These are phyloP conservation scores for Pseudogymnoascus sp. DNA, from an alignment of 2,329 filamentous ascomycete species.

Conservation along the genomic window DNA sequence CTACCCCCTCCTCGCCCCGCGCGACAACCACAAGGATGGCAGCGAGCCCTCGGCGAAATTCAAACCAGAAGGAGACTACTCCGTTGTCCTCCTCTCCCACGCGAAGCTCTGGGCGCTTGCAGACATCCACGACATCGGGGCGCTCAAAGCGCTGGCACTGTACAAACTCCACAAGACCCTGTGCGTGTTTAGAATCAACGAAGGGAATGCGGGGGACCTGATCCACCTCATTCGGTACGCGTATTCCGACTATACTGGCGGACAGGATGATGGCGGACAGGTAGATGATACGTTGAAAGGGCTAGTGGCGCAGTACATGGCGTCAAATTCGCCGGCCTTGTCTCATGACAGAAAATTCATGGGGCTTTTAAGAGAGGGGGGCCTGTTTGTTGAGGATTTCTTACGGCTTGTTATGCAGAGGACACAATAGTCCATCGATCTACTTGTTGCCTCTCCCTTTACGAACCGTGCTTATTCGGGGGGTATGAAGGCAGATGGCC, in stretches of 20 bases:
- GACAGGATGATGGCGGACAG: not conserved
- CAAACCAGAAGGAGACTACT: slow-evolving; percentile 12
- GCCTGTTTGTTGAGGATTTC: slow-evolving; percentile 18
- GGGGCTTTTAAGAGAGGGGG: slow-evolving; percentile 16
- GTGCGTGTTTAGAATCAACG: slow-evolving; percentile 12
- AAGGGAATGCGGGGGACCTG: slow-evolving; percentile 14
- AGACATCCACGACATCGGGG: slow-evolving; percentile 12
- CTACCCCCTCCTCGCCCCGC: slow-evolving; percentile 5
- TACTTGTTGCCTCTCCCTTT: not conserved
- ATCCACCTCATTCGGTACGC: slow-evolving; percentile 13
- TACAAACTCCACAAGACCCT: slow-evolving; percentile 19
- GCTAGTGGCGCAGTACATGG: slow-evolving; percentile 17
- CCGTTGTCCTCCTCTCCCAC: slow-evolving; percentile 13
- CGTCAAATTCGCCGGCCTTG: slow-evolving; percentile 11
- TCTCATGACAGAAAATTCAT: slow-evolving; percentile 14
- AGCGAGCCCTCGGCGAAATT: slow-evolving; percentile 14
- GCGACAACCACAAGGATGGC: slow-evolving; percentile 10
- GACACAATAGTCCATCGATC: not conserved
- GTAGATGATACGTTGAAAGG: slow-evolving; percentile 11
- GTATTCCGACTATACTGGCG: slow-evolving; percentile 5
- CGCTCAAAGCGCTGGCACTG: slow-evolving; percentile 16
- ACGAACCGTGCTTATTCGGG: too few species aligned
- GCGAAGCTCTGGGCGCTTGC: slow-evolving; percentile 15
- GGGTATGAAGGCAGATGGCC: not conserved
- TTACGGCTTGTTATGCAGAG: slow-evolving; percentile 16